Percentiles rank a stretch among this genome's conserved stretches.
Conservation (phyloP, 1,284 basidiomycete genomes). For the Malassezia obtusa region DNA sequence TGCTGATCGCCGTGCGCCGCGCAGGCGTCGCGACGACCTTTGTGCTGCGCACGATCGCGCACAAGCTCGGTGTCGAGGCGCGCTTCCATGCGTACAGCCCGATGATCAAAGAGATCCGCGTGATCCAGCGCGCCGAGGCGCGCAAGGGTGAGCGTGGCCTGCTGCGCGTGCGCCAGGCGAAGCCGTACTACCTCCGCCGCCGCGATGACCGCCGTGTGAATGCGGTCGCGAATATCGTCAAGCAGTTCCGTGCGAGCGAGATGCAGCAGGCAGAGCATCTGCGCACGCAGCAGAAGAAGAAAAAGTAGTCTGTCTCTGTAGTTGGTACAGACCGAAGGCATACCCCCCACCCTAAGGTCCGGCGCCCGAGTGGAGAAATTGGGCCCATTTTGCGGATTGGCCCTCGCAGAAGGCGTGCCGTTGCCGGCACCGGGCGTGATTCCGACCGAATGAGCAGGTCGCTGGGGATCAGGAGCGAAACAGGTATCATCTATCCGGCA, state of each 20-base stretch:
- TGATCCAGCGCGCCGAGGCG: conserved; percentile 37
- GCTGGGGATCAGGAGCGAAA: too few species aligned
- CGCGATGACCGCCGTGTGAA: conserved; percentile 34
- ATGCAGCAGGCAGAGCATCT: conserved; percentile 4
- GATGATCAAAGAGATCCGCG: conserved; percentile 40
- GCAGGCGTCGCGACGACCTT: conserved; percentile 41
- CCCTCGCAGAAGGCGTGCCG: too few species aligned
- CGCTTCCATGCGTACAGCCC: conserved; percentile 43
- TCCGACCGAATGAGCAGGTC: too few species aligned
- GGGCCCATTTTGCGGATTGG: too few species aligned
- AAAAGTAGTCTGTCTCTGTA: not conserved
- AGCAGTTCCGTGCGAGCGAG: conserved; percentile 20
- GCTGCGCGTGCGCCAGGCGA: conserved; percentile 36
- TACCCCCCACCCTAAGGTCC: not conserved
- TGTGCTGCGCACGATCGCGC: conserved; percentile 40
- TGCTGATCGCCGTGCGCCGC: conserved; percentile 39
- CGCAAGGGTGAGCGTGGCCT: conserved; percentile 33
- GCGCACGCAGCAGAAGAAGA: not conserved
- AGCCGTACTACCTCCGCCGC: conserved; percentile 43
- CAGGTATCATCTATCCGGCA: not conserved
- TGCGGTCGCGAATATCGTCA: conserved; percentile 32
- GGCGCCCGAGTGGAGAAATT: too few species aligned
- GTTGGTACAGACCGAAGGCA: not conserved
- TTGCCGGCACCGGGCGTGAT: too few species aligned
- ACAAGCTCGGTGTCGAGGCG: conserved; percentile 47